These are phyloP conservation scores for Coniochaeta sp. DNA, from an alignment of 2,329 filamentous ascomycete genomes.

Conservation along the genomic window DNA sequence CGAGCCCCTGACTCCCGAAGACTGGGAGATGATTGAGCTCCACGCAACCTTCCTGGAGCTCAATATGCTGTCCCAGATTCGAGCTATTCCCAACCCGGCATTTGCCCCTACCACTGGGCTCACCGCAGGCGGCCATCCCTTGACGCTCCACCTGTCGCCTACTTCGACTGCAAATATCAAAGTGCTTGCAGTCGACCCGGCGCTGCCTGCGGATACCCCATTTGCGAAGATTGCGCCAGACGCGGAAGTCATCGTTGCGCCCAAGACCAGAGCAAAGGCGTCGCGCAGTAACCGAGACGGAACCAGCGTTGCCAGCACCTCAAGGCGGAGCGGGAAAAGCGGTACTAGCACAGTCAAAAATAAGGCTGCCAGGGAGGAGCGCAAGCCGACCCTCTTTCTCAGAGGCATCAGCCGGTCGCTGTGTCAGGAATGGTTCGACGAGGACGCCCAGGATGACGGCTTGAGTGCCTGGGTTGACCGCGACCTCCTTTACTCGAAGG, in stretches of 20 bases:
- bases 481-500: conserved; percentile 64
- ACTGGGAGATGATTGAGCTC: conserved; percentile 98
- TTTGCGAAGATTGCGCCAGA: conserved; percentile 93
- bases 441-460: conserved; percentile 47
- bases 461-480: conserved; percentile 81
- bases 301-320: conserved; percentile 72
- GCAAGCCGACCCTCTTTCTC: conserved; percentile 65
- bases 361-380: conserved; percentile 52
- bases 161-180: conserved; percentile 92
- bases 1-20: conserved; percentile 87
- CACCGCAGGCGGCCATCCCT: conserved; percentile 57
- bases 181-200: conserved; percentile 74
- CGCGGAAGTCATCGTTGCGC: conserved; percentile 94
- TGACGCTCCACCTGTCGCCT: conserved; percentile 89
- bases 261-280: conserved; percentile 73
- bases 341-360: conserved; percentile 59
- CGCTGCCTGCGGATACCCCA: conserved; percentile 56
- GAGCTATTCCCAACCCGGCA: conserved; percentile 81
- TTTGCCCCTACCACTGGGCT: conserved; percentile 47
- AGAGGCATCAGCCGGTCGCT: conserved; percentile 67
- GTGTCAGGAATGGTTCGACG: conserved; percentile 72
- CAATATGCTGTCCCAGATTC: conserved; percentile 87
- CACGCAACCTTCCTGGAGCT: conserved; percentile 94
- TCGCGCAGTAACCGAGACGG: conserved; percentile 63
- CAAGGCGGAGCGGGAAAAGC: conserved; percentile 72